phyloP scores from a whole-genome alignment of 2,329 filamentous ascomycete genomes.

The Pestalotiopsis sp. region DNA sequence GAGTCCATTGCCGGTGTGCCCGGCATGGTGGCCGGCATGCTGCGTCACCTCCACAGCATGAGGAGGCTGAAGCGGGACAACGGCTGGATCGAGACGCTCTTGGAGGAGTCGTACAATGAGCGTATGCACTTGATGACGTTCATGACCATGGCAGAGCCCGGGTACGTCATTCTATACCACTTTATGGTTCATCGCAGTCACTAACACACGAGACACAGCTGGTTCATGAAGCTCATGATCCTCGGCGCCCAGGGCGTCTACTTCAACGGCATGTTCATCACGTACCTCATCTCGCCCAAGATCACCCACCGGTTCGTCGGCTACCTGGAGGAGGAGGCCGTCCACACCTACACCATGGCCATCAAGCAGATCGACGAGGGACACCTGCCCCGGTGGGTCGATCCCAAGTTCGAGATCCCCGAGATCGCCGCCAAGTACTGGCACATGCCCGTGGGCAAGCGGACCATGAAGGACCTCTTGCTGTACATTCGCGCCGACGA shows the following conservation, averaged over 20 bases:
- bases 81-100: constrained; percentile 91
- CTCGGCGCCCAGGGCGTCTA: constrained; percentile 93
- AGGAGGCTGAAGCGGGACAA: constrained; percentile 89
- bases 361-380: constrained; percentile 86
- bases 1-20: constrained; percentile 95
- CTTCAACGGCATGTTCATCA: constrained; percentile 91
- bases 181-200: background rate
- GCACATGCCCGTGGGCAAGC: constrained; percentile 84
- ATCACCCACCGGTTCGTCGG: constrained; percentile 95
- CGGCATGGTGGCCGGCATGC: constrained; percentile 95
- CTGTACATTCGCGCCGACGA: constrained; percentile 91
- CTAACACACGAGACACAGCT: constrained; percentile 49
- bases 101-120: constrained; percentile 91
- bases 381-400: constrained; percentile 79
- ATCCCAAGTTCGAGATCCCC: constrained; percentile 71
- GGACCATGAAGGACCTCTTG: constrained; percentile 84
- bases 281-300: constrained; percentile 83
- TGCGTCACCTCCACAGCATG: constrained; percentile 84
- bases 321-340: constrained; percentile 96
- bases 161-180: constrained; percentile 31
- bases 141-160: constrained; percentile 85
- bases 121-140: constrained; percentile 93
- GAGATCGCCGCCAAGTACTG: constrained; percentile 92
- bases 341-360: constrained; percentile 90
- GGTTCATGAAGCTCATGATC: constrained; percentile 91